Evolutionary conservation across 2,329 filamentous ascomycete species (phyloP).

Genomic region (Sclerotinia trifoliorum): DNA sequence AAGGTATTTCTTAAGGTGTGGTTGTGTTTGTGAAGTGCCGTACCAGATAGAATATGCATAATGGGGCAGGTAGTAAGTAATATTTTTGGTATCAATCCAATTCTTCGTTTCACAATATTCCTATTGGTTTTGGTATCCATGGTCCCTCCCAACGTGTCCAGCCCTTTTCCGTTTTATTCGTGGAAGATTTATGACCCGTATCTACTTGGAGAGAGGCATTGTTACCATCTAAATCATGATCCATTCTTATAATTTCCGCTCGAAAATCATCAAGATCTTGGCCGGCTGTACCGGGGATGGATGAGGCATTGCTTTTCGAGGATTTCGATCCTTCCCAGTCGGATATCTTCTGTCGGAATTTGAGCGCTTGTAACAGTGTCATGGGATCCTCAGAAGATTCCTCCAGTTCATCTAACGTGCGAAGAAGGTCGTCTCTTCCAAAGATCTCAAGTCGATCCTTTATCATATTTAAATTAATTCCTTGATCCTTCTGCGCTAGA

Average conservation of each 20-base stretch:
- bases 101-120: slow-evolving; percentile 16
- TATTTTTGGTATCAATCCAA: neutral
- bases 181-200: neutral
- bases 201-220: neutral
- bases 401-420: slow-evolving; percentile 31
- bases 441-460: slow-evolving; percentile 24
- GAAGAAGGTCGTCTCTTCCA: slow-evolving; percentile 31
- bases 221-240: slow-evolving; percentile 24
- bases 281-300: neutral
- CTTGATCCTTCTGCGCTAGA: slow-evolving; percentile 33
- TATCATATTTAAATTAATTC: slow-evolving; percentile 24
- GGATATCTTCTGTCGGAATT: slow-evolving; percentile 46
- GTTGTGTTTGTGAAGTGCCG: neutral
- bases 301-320: neutral
- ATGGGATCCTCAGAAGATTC: slow-evolving; percentile 25
- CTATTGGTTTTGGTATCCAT: slow-evolving; percentile 32
- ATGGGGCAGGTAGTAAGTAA: neutral
- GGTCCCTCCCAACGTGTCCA: slow-evolving; percentile 27
- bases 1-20: neutral
- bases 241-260: slow-evolving; percentile 31
- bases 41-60: neutral
- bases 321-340: slow-evolving; percentile 15
- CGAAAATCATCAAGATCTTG: slow-evolving; percentile 28
- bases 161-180: slow-evolving; percentile 7
- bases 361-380: slow-evolving; percentile 36